Base-by-base conservation (phyloP, 225 moss, liverwort and hornwort genomes). In the Marchantia polymorpha region DNA sequence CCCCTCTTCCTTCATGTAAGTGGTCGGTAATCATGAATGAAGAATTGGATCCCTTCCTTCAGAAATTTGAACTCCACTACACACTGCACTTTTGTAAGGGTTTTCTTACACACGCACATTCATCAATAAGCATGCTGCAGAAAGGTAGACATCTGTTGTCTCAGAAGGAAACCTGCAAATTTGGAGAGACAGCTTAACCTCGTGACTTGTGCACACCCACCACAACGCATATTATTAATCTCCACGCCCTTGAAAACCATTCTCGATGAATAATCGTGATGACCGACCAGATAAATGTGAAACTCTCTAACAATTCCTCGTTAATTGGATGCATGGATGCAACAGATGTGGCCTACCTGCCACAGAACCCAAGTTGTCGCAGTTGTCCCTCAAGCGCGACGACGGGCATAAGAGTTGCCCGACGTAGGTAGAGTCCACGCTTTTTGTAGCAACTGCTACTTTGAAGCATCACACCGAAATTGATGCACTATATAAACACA, bases 311-410 rank as follows among this genome's bases (percentile, higher is more conserved):
- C 14, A 2, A 54, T 13, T 6, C 54, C 49, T 52, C 26, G 8
- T n/a, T 0, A 10, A 27, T 5, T 50, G 17, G 71, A n/a, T 50
- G 50, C 50, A n/a, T 50, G 73, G 46, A 0, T 48, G 19, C 46
- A 72, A 52, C 72, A 72, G 52, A 72, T 26, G 52, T 72, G 25
- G 39, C 73, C 12, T 27, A 51, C n/a, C 11, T 73, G 54, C 14
- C 73, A 27, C 13, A 52, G n/a, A 73, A 52, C 11, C 54, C 27
- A 53, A 15, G 12, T 52, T 73, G 23, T 26, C 52, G 73, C 1
- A 73, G 52, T 73, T 53, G 73, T 73, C 53, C 73, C 15, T 15
- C 73, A 7, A 73, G 73, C 73, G 20, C 72, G 4, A 25, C 12
- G 26, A 25, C 25, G 25, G n/a, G 23, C 25, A 73, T n/a, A 73